A percentile compares a stretch with the other conserved stretches of the same genome.
Evolutionary conservation across 2,329 filamentous ascomycete species (phyloP).

Genomic region (Madurella mycetomatis): DNA sequence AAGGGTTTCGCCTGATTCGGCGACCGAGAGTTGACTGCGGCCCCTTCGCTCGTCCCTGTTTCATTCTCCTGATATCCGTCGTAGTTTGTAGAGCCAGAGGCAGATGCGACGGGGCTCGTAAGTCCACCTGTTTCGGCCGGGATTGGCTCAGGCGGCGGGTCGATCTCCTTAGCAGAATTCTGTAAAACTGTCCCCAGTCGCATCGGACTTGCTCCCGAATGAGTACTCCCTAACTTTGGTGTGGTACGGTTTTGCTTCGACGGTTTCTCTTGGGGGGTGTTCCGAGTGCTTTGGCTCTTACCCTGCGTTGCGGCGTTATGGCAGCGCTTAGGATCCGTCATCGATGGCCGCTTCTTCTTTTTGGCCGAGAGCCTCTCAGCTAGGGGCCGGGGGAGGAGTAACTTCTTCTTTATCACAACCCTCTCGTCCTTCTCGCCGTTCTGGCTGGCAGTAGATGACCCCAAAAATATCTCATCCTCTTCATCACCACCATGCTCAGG

Average conservation of each 20-base stretch:
- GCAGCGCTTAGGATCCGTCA: background rate
- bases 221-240: background rate
- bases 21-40: background rate
- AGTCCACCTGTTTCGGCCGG: background rate
- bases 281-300: background rate
- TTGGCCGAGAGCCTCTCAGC: background rate
- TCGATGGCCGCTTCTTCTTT: background rate
- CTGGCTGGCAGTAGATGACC: background rate
- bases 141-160: background rate
- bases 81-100: background rate
- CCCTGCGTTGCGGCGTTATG: background rate
- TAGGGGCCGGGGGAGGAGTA: constrained; percentile 6
- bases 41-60: background rate
- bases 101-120: background rate
- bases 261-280: background rate
- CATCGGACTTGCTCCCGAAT: too few species aligned
- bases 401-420: constrained; percentile 4
- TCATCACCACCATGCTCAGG: constrained; percentile 21
- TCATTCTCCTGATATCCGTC: background rate
- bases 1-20: background rate
- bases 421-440: background rate
- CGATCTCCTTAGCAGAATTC: background rate
- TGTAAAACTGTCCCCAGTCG: background rate
- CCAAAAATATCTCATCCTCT: constrained; percentile 32
- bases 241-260: background rate